Percentiles rank a stretch among this genome's conserved stretches.
These are phyloP conservation scores for Fraxinus xanthoxyloides DNA, from an alignment of 305 asterid species.

Conservation along the genomic window DNA sequence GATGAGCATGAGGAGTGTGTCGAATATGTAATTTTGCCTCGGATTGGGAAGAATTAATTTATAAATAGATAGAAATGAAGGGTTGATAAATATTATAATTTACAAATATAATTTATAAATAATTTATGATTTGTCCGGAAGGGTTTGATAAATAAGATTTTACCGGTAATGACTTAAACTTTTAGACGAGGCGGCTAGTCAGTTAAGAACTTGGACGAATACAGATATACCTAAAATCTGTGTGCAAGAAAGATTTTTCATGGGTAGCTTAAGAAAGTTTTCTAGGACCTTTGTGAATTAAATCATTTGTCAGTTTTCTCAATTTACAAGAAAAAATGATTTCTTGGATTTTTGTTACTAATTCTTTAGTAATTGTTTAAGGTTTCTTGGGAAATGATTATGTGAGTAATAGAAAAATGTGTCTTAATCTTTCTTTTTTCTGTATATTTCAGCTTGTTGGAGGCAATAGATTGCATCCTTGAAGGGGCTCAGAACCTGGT, in stretches of 20 bases:
- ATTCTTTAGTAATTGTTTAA: background rate
- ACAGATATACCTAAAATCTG: background rate
- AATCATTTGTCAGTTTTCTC: background rate
- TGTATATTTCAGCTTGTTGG: conserved; percentile 54
- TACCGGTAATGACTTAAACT: background rate
- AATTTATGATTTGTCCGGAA: too few relatives aligned
- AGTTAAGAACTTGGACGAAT: background rate
- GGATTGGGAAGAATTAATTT: too few relatives aligned
- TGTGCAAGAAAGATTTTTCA: background rate
- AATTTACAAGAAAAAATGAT: background rate
- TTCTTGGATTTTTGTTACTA: background rate
- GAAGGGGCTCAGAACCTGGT: conserved; percentile 82
- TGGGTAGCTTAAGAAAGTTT: background rate
- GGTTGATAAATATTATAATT: background rate
- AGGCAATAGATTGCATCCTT: conserved; percentile 67
- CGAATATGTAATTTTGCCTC: background rate
- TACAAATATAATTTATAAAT: too few relatives aligned
- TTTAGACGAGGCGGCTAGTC: background rate
- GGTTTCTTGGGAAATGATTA: background rate
- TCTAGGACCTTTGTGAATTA: background rate
- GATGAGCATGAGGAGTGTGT: background rate
- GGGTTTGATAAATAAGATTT: background rate
- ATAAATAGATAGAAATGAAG: too few relatives aligned
- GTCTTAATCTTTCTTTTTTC: background rate
- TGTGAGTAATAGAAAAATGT: background rate